Percentiles rank a stretch among this genome's conserved stretches.
phyloP scores from a whole-genome alignment of 805 yeast species.

The Suhomyces faveliae region DNA sequence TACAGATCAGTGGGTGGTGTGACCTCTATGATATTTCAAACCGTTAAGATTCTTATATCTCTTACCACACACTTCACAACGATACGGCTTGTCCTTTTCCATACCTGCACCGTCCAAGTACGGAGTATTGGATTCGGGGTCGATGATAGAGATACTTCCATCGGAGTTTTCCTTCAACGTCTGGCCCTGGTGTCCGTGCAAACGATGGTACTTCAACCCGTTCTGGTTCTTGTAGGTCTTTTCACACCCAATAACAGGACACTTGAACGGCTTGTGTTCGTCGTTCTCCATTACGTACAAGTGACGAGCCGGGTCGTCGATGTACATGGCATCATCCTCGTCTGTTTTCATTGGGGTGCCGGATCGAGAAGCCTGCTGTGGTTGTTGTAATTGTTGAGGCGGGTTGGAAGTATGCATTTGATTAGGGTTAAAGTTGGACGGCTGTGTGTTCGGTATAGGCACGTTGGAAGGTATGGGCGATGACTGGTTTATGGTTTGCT shows the following conservation, averaged over 20 bases:
- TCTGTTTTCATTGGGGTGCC: slow-evolving; percentile 40
- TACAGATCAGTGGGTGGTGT: slow-evolving; percentile 78
- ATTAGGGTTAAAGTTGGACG: slow-evolving; percentile 2
- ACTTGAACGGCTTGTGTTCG: slow-evolving; percentile 91
- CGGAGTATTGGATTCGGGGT: slow-evolving; percentile 86
- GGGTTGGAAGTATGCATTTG: slow-evolving; percentile 6
- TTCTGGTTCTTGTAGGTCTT: slow-evolving; percentile 97
- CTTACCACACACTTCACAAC: slow-evolving; percentile 98
- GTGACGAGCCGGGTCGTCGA: slow-evolving; percentile 96
- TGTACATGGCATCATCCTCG: slow-evolving; percentile 70
- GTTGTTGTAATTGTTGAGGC: slow-evolving; percentile 13
- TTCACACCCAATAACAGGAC: slow-evolving; percentile 98
- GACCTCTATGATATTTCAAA: slow-evolving; percentile 94
- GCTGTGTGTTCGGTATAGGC: slow-evolving; percentile 10
- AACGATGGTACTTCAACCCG: slow-evolving; percentile 91
- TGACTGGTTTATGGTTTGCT: slow-evolving; percentile 17
- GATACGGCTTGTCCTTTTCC: slow-evolving; percentile 97
- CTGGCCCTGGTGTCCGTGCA: slow-evolving; percentile 97
- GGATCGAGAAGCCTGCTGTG: slow-evolving; percentile 10
- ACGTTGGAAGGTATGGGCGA: slow-evolving; percentile 4
- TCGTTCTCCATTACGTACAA: slow-evolving; percentile 88
- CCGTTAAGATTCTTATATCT: slow-evolving; percentile 95
- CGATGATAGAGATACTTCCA: slow-evolving; percentile 88
- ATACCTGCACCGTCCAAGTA: slow-evolving; percentile 90
- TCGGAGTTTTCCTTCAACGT: slow-evolving; percentile 86